A percentile compares a stretch with the other conserved stretches of the same genome.
Conservation (phyloP, 495 filamentous ascomycete species). For the Penicillium tannophilum region DNA sequence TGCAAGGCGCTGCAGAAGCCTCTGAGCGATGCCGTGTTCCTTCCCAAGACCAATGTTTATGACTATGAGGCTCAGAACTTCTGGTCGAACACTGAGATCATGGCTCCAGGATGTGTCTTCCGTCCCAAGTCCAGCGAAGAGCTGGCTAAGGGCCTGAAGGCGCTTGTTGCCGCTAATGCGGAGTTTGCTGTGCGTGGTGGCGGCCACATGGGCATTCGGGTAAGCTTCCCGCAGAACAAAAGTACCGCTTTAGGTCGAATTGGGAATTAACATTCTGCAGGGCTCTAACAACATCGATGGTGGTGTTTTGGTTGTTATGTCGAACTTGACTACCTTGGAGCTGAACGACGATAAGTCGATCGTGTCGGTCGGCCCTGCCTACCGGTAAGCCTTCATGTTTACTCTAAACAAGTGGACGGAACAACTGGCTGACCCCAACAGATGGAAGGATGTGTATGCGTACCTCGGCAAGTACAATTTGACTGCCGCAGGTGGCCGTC, state of each 20-base stretch:
- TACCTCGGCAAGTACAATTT: slow-evolving; percentile 47
- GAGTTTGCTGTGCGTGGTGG: slow-evolving; percentile 42
- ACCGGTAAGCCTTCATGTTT: slow-evolving; percentile 21
- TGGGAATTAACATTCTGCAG: slow-evolving; percentile 22
- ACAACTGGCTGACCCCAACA: slow-evolving; percentile 10
- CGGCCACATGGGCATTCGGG: slow-evolving; percentile 42
- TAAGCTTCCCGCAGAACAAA: slow-evolving; percentile 28
- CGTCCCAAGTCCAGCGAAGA: slow-evolving; percentile 31
- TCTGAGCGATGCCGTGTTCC: slow-evolving; percentile 27
- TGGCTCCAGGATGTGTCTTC: slow-evolving; percentile 38
- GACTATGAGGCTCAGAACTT: slow-evolving; percentile 36
- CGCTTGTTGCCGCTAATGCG: slow-evolving; percentile 34
- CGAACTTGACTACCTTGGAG: slow-evolving; percentile 42
- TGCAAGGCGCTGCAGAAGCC: slow-evolving; percentile 24
- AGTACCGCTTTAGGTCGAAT: background rate
- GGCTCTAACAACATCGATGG: slow-evolving; percentile 46
- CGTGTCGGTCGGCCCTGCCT: slow-evolving; percentile 31
- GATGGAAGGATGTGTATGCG: slow-evolving; percentile 59
- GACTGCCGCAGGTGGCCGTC: slow-evolving; percentile 57
- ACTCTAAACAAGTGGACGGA: slow-evolving; percentile 11
- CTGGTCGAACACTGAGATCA: slow-evolving; percentile 42
- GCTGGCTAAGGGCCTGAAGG: slow-evolving; percentile 28
- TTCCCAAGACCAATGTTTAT: slow-evolving; percentile 28
- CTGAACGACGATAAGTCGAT: slow-evolving; percentile 31
- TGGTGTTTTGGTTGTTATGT: slow-evolving; percentile 61